phyloP scores from a whole-genome alignment of 2,329 filamentous ascomycete species.

The Cladosporium sp. region DNA sequence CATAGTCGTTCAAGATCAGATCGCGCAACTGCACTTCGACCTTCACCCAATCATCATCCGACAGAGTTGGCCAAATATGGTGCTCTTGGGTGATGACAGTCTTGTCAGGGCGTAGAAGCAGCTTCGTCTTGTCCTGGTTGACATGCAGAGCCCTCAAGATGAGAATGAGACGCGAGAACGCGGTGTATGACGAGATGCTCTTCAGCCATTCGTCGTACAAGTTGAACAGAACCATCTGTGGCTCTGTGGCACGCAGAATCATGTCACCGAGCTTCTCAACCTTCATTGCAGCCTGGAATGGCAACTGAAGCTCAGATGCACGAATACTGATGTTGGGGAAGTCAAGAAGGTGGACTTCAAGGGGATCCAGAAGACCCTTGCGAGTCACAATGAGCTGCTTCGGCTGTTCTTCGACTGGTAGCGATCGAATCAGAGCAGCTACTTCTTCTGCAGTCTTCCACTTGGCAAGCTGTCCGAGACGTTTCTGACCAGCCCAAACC shows the following conservation, averaged over 20 bases:
- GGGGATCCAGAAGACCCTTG: conserved; percentile 92
- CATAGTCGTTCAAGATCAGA: conserved; percentile 95
- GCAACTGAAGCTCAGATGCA: conserved; percentile 91
- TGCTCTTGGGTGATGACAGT: conserved; percentile 97
- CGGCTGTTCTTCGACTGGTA: conserved; percentile 96
- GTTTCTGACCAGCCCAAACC: conserved; percentile 98
- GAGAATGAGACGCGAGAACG: conserved; percentile 89
- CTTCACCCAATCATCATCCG: conserved; percentile 98
- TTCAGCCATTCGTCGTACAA: conserved; percentile 98
- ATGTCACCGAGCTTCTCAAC: conserved; percentile 98
- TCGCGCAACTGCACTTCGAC: conserved; percentile 96
- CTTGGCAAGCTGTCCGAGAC: conserved; percentile 94
- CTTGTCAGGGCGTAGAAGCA: conserved; percentile 92
- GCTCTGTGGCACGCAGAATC: conserved; percentile 95
- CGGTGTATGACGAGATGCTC: conserved; percentile 96
- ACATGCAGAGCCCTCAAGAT: conserved; percentile 94
- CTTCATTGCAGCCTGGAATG: conserved; percentile 99
- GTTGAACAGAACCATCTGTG: conserved; percentile 99
- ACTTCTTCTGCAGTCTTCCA: conserved; percentile 99
- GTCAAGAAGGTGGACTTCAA: conserved; percentile 94
- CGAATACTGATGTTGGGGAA: conserved; percentile 99
- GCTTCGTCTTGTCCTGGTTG: conserved; percentile 97
- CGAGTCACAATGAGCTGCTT: conserved; percentile 98
- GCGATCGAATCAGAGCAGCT: conserved; percentile 86
- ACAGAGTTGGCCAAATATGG: conserved; percentile 94